phyloP scores from a whole-genome alignment of 2,329 filamentous ascomycete species.

The Nemania bipapillata region DNA sequence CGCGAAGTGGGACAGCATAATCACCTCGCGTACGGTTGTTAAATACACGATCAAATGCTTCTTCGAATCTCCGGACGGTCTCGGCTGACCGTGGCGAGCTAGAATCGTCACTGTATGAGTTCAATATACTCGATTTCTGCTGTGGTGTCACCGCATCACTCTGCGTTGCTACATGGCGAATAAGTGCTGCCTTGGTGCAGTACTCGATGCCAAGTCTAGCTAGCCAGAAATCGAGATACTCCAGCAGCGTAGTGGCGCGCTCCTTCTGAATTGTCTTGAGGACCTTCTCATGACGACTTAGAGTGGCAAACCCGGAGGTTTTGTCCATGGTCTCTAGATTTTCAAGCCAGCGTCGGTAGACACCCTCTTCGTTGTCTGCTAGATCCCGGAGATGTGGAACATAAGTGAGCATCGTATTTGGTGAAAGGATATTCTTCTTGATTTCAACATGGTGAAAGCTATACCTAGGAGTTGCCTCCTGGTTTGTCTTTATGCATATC shows the following conservation, averaged over 20 bases:
- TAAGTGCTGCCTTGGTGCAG: conserved; percentile 64
- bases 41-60: conserved; percentile 69
- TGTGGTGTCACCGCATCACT: conserved; percentile 63
- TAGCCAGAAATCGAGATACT: conserved; percentile 67
- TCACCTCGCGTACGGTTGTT: conserved; percentile 51
- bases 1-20: conserved; percentile 60
- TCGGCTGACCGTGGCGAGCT: conserved; percentile 57
- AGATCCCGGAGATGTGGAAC: conserved; percentile 69
- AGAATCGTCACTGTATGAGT: conserved; percentile 58
- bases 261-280: conserved; percentile 63
- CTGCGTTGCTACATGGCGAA: conserved; percentile 64
- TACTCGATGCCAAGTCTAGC: conserved; percentile 61
- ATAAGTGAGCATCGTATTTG: conserved; percentile 69
- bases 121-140: conserved; percentile 64
- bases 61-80: conserved; percentile 63
- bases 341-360: conserved; percentile 67
- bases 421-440: conserved; percentile 67
- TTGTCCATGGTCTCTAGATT: conserved; percentile 68
- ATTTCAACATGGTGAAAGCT: conserved; percentile 70
- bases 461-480: conserved; percentile 66
- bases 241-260: conserved; percentile 62
- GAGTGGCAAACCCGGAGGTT: conserved; percentile 66
- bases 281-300: conserved; percentile 64
- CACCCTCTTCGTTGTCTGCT: conserved; percentile 65
- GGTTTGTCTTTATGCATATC: conserved; percentile 61